Evolutionary conservation across 1,139 yeast genomes (phyloP).

Genomic region (Suhomyces yuchorum): DNA sequence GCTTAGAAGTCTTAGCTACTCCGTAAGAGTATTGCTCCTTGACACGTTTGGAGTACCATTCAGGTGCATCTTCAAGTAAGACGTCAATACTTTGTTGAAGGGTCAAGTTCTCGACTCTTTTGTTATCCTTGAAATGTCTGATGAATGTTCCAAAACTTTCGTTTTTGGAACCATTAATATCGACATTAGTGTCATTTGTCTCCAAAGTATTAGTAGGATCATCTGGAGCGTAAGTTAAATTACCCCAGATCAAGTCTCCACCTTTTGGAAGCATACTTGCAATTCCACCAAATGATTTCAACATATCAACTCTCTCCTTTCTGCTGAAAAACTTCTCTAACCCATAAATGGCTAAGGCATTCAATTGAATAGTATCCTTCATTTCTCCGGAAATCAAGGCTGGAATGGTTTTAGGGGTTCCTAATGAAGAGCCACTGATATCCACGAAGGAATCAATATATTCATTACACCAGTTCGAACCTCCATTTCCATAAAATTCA

Average conservation of each 20-base stretch:
- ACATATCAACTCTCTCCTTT: conserved; percentile 81
- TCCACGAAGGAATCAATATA: conserved; percentile 79
- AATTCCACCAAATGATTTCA: conserved; percentile 87
- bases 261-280: conserved; percentile 98
- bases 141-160: conserved; percentile 77
- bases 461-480: conserved; percentile 81
- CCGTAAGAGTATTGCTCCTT: conserved; percentile 79
- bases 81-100: conserved; percentile 67
- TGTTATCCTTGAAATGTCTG: conserved; percentile 33
- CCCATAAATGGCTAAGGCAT: conserved; percentile 91
- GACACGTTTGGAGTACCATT: conserved; percentile 71
- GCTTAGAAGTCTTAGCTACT: conserved; percentile 57
- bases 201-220: conserved; percentile 45
- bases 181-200: conserved; percentile 24
- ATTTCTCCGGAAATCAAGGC: conserved; percentile 94
- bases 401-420: conserved; percentile 92
- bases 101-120: conserved; percentile 42
- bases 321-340: conserved; percentile 91
- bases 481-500: conserved; percentile 81
- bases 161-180: conserved; percentile 36
- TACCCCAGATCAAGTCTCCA: conserved; percentile 88
- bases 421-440: conserved; percentile 83
- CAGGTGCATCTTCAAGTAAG: conserved; percentile 65
- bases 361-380: conserved; percentile 95
- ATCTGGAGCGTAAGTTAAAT: conserved; percentile 59